Evolutionary conservation across 2,329 filamentous ascomycete genomes (phyloP).

Genomic region (Aspergillus ruber): DNA sequence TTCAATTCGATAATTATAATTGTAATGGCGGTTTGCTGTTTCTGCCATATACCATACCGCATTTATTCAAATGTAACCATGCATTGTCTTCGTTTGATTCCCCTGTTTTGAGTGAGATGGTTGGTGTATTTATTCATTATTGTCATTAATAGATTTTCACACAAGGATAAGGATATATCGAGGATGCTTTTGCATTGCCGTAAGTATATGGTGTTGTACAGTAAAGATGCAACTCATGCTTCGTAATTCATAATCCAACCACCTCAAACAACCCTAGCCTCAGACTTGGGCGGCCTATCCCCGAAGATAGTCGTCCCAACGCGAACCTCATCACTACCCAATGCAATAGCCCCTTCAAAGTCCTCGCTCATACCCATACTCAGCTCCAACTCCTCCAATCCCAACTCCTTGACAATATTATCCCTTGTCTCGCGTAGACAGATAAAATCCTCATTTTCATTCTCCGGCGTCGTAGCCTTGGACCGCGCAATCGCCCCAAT

Average conservation of each 20-base stretch:
- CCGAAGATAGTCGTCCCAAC: slow-evolving; percentile 95
- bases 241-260: background rate
- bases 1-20: background rate
- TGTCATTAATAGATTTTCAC: background rate
- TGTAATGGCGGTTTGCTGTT: background rate
- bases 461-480: slow-evolving; percentile 63
- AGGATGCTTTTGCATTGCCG: no score
- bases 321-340: slow-evolving; percentile 84
- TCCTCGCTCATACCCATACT: slow-evolving; percentile 99
- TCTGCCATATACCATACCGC: background rate
- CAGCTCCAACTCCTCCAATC: slow-evolving; percentile 60
- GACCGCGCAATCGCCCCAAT: slow-evolving; percentile 91
- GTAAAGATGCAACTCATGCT: background rate
- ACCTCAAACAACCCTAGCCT: slow-evolving; percentile 60
- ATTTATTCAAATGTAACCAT: background rate
- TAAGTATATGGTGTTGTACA: no score
- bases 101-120: background rate
- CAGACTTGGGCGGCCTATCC: slow-evolving; percentile 66
- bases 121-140: slow-evolving; percentile 1
- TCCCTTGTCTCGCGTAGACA: slow-evolving; percentile 64
- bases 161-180: no score
- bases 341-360: slow-evolving; percentile 76
- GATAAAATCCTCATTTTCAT: slow-evolving; percentile 87
- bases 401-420: slow-evolving; percentile 58
- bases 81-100: background rate